These are phyloP conservation scores for Schwanniomyces pseudopolymorphus DNA, from an alignment of 805 yeast species.

Conservation along the genomic window DNA sequence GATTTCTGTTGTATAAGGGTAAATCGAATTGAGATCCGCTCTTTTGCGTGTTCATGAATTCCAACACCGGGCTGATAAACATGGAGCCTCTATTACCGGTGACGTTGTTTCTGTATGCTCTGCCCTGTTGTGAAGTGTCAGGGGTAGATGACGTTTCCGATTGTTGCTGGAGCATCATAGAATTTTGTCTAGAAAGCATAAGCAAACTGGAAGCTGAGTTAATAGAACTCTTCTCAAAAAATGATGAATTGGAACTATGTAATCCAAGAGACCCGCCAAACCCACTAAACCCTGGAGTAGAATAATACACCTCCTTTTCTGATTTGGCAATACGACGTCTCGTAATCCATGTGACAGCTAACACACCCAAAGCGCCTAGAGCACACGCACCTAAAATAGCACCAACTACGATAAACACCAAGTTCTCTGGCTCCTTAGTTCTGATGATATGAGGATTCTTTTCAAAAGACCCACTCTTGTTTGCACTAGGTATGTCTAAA, in stretches of 20 bases:
- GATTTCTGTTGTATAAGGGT: constrained; percentile 13
- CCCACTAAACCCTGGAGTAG: constrained; percentile 9
- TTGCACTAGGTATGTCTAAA: constrained; percentile 7
- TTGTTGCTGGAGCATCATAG: constrained; percentile 7
- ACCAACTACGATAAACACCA: constrained; percentile 46
- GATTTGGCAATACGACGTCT: constrained; percentile 25
- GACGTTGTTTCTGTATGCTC: constrained; percentile 28
- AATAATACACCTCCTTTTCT: constrained; percentile 33
- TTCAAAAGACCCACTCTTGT: constrained; percentile 10
- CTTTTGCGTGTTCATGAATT: constrained; percentile 23
- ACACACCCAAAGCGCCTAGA: constrained; percentile 11
- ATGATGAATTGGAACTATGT: constrained; percentile 19
- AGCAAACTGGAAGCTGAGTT: constrained; percentile 13
- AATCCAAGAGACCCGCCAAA: constrained; percentile 10
- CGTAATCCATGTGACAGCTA: constrained; percentile 17
- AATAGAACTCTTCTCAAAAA: constrained; percentile 18
- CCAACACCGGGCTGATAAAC: constrained; percentile 54
- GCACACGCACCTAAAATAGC: constrained; percentile 21
- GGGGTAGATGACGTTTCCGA: constrained; percentile 8
- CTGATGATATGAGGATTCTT: constrained; percentile 34
- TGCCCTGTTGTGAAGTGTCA: constrained; percentile 19
- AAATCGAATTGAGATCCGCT: constrained; percentile 11
- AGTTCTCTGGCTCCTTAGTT: constrained; percentile 27
- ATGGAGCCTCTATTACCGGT: constrained; percentile 39
- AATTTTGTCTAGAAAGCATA: constrained; percentile 11